Percentiles rank a stretch among this genome's conserved stretches.
phyloP scores from a whole-genome alignment of 2,329 filamentous ascomycete species.

The Parafenestella ontariensis region DNA sequence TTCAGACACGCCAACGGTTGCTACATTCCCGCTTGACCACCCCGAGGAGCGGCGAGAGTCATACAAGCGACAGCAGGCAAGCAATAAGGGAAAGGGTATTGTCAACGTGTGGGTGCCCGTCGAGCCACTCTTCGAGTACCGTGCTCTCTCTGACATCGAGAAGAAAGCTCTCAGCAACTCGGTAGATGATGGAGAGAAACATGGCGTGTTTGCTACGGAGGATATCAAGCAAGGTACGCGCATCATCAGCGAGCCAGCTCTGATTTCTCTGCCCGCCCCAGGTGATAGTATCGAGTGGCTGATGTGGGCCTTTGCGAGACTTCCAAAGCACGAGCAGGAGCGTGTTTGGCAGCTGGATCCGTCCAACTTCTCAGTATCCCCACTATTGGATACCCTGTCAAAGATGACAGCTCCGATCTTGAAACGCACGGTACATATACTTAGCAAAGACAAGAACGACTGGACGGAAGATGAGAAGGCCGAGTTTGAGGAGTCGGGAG shows the following conservation, averaged over 20 bases:
- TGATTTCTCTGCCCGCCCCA: slow-evolving; percentile 7
- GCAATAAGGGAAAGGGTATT: not conserved
- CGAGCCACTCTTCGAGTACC: slow-evolving; percentile 9
- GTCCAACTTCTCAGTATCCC: slow-evolving; percentile 1
- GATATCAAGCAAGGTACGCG: slow-evolving; percentile 17
- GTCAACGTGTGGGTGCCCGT: not conserved
- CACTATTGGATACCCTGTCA: not conserved
- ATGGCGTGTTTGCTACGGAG: slow-evolving; percentile 17
- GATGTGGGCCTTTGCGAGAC: slow-evolving; percentile 5
- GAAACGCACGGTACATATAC: not conserved
- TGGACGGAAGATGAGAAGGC: not conserved
- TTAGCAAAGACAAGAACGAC: not conserved
- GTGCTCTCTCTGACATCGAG: not conserved
- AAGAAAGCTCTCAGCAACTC: not conserved
- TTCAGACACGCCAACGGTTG: not conserved
- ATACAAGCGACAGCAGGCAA: not conserved
- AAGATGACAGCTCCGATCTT: not conserved
- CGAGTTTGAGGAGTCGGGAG: not conserved
- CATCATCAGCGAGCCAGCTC: slow-evolving; percentile 20
- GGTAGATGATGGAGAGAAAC: not conserved
- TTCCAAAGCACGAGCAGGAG: slow-evolving; percentile 6
- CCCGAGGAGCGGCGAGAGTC: not conserved
- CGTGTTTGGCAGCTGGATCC: slow-evolving; percentile 8
- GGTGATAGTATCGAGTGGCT: slow-evolving; percentile 6
- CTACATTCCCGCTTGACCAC: not conserved